Evolutionary conservation across 2,329 filamentous ascomycete genomes (phyloP), one percentile per base, ranked within the genome.

Genomic region (Paraconiothyrium sp.): DNA sequence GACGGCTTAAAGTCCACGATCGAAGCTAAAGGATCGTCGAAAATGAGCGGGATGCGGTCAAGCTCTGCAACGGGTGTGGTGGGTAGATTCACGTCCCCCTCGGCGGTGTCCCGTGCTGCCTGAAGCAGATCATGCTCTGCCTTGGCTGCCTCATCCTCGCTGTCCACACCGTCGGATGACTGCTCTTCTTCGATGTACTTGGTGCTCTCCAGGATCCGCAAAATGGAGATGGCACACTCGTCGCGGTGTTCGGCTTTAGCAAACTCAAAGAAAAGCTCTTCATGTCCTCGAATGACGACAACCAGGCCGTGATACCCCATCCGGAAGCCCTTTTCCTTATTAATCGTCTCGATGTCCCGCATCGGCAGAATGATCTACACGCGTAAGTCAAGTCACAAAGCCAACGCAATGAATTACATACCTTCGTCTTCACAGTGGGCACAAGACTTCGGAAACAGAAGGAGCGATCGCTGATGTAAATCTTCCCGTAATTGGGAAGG

Each of bases 241-340:
- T 99, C 94, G 58, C 95, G 89, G 60, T 90, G 85, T 37, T 93
- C 93, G 1, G 86, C 83, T 51, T 89, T 86, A 56, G 87, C 86
- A 73, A 98, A 98, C 76, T 99, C 94, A 72, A 99, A 98, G 78
- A 98, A 98, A 0, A 99, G 82, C 78, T 98, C 95, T 76, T 98
- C 95, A 64, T 97, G 93, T 0, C 94, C 95, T 57, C 91, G 89
- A 66, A 99, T 96, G 4, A 97, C 91, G n/a, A 98, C 84, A 0
- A 97, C 93, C 44, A 99, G 85, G 5, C 94, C 95, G 22, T 92
- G 91, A 70, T 97, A 97, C 7, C 93, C 92, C 71, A 97, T 92
- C 0, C 94, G 88, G 74, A 97, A 98, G 0, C 95, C 94, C 72
- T 95, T 97, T 78, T 97, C 94, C 79, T 97, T 97, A 71, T 94